phyloP scores from a whole-genome alignment of 2,329 filamentous ascomycete species.

The Epichloe amarillans region DNA sequence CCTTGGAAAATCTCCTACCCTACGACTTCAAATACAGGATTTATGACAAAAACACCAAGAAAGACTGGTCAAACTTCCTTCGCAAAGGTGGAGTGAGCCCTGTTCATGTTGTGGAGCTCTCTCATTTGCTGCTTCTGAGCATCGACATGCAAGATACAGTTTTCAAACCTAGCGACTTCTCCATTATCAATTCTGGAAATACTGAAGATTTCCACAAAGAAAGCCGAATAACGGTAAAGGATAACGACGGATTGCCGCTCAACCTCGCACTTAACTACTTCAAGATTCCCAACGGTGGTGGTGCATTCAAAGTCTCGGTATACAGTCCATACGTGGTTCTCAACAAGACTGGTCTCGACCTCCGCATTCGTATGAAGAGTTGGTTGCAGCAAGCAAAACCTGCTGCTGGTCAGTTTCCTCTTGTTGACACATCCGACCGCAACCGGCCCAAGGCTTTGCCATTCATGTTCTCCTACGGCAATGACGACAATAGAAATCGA shows the following conservation, averaged over 20 bases:
- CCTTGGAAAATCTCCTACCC: conserved; percentile 85
- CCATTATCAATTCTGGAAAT: conserved; percentile 85
- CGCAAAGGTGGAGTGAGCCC: conserved; percentile 94
- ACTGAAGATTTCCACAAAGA: conserved; percentile 84
- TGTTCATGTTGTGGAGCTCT: conserved; percentile 92
- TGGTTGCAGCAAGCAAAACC: conserved; percentile 73
- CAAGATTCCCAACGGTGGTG: conserved; percentile 78
- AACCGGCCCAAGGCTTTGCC: conserved; percentile 64
- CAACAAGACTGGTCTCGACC: conserved; percentile 85
- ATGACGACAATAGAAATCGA: conserved; percentile 81
- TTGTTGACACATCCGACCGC: conserved; percentile 31
- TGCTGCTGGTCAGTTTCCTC: conserved; percentile 66
- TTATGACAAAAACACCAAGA: conserved; percentile 96
- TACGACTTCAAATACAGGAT: conserved; percentile 99
- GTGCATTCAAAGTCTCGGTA: conserved; percentile 89
- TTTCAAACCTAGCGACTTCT: conserved; percentile 91
- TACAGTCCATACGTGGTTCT: conserved; percentile 91
- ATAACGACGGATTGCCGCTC: conserved; percentile 66
- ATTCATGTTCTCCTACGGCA: conserved; percentile 91
- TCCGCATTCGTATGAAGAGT: conserved; percentile 78
- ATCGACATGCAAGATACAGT: conserved; percentile 94
- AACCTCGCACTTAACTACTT: conserved; percentile 84
- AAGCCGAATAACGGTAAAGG: conserved; percentile 65
- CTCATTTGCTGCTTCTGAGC: conserved; percentile 81
- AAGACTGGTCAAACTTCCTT: conserved; percentile 97